Conservation (phyloP, 257 asterid species). For the Solanum bulbocastanum region DNA sequence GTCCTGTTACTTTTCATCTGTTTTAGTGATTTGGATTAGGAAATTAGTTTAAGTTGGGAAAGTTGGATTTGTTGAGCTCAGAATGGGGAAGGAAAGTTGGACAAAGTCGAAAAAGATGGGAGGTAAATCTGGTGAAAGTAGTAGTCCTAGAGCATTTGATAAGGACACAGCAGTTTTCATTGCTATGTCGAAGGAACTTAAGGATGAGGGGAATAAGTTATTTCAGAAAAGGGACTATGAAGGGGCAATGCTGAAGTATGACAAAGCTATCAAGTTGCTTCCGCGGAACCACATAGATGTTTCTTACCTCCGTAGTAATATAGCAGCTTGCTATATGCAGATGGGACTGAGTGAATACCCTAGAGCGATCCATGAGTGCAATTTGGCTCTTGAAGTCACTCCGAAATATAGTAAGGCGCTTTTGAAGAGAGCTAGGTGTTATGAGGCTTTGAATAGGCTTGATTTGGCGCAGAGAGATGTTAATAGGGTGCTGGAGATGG, state of each 20-base stretch:
- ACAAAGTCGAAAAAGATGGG: slow-evolving; percentile 27
- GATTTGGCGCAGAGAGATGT: slow-evolving; percentile 71
- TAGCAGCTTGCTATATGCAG: slow-evolving; percentile 87
- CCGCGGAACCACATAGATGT: slow-evolving; percentile 73
- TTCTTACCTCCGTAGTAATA: slow-evolving; percentile 61
- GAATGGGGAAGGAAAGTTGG: slow-evolving; percentile 57
- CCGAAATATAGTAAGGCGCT: slow-evolving; percentile 79
- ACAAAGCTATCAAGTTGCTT: slow-evolving; percentile 69
- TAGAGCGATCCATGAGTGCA: slow-evolving; percentile 74
- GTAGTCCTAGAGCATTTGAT: slow-evolving; percentile 37
- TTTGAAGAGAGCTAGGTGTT: slow-evolving; percentile 84
- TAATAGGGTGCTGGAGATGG: slow-evolving; percentile 45
- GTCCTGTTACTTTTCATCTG: not conserved
- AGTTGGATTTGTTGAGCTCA: slow-evolving; percentile 21
- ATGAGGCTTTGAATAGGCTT: slow-evolving; percentile 67
- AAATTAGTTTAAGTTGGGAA: slow-evolving; percentile 7
- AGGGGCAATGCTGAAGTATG: slow-evolving; percentile 65
- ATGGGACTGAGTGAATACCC: slow-evolving; percentile 70
- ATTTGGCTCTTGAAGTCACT: slow-evolving; percentile 82
- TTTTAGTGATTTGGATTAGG: slow-evolving; percentile 4
- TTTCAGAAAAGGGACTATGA: slow-evolving; percentile 72
- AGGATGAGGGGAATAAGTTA: slow-evolving; percentile 59
- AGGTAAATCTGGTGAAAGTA: slow-evolving; percentile 34
- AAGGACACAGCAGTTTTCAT: slow-evolving; percentile 55
- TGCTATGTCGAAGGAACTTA: slow-evolving; percentile 54